Conservation (phyloP, 352 stramenopile species). For the Phytophthora citrophthora region DNA sequence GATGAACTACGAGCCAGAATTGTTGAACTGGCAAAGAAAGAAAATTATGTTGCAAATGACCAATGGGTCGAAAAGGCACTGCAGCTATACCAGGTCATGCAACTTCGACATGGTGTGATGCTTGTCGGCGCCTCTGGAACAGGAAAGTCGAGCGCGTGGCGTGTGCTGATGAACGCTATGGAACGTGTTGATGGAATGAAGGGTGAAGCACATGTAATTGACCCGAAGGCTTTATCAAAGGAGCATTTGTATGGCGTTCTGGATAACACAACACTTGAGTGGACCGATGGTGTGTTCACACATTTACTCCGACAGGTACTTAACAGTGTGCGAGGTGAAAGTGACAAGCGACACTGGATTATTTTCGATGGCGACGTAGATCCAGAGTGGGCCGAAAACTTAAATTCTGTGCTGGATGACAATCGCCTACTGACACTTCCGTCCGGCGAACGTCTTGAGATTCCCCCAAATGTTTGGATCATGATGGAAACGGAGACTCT, state of each 20-base stretch:
- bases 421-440: slow-evolving; percentile 99
- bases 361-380: slow-evolving; percentile 99
- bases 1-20: slow-evolving; percentile 89
- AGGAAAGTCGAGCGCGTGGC: slow-evolving; percentile 97
- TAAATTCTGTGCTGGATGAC: slow-evolving; percentile 99
- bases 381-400: slow-evolving; percentile 99
- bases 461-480: slow-evolving; percentile 99
- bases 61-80: slow-evolving; percentile 98
- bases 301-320: slow-evolving; percentile 95
- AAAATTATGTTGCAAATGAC: slow-evolving; percentile 89
- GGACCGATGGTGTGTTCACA: slow-evolving; percentile 99
- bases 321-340: slow-evolving; percentile 98
- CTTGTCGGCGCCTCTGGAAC: slow-evolving; percentile 97
- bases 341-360: slow-evolving; percentile 97
- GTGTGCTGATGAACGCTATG: slow-evolving; percentile 93
- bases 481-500: slow-evolving; percentile 99
- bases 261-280: slow-evolving; percentile 99
- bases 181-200: slow-evolving; percentile 96
- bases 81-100: slow-evolving; percentile 98
- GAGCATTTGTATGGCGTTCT: slow-evolving; percentile 98
- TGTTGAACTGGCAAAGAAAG: slow-evolving; percentile 90
- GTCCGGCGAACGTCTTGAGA: slow-evolving; percentile 97
- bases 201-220: slow-evolving; percentile 98
- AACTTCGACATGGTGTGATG: slow-evolving; percentile 99
- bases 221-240: slow-evolving; percentile 99